These are phyloP conservation scores for Trichoderma simmonsii DNA, from an alignment of 2,329 filamentous ascomycete species.

Conservation along the genomic window DNA sequence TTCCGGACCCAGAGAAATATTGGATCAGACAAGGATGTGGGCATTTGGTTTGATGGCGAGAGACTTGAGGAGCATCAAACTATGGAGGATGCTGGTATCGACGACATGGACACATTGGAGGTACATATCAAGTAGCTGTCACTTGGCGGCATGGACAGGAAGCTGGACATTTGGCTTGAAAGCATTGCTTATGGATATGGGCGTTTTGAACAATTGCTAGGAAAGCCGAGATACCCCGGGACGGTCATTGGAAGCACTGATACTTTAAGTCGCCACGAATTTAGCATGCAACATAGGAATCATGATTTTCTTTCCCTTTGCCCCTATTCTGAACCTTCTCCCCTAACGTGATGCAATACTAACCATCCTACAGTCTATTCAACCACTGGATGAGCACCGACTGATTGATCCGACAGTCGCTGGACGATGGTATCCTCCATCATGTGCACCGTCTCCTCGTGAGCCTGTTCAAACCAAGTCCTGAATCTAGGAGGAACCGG, in stretches of 20 bases:
- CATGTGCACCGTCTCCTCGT: slow-evolving; percentile 14
- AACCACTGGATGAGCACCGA: neutral
- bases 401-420: slow-evolving; percentile 16
- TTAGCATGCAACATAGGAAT: slow-evolving; percentile 4
- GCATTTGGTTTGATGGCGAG: slow-evolving; percentile 74
- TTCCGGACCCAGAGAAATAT: slow-evolving; percentile 58
- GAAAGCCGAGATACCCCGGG: slow-evolving; percentile 31
- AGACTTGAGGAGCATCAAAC: slow-evolving; percentile 57
- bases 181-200: slow-evolving; percentile 10
- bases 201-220: slow-evolving; percentile 20
- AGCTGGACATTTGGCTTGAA: neutral
- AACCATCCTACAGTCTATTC: neutral
- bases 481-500: slow-evolving; percentile 10
- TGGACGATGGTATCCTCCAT: slow-evolving; percentile 21
- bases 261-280: neutral
- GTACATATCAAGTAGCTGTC: slow-evolving; percentile 57
- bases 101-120: slow-evolving; percentile 72
- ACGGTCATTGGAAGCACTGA: slow-evolving; percentile 2
- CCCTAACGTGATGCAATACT: neutral
- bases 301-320: neutral
- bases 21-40: slow-evolving; percentile 49
- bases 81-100: slow-evolving; percentile 67
- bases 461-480: slow-evolving; percentile 19
- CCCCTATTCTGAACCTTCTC: neutral
- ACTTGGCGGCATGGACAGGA: neutral